Conservation (phyloP, 371 early-diverging fungal species). For the Mortierella polycephala region DNA sequence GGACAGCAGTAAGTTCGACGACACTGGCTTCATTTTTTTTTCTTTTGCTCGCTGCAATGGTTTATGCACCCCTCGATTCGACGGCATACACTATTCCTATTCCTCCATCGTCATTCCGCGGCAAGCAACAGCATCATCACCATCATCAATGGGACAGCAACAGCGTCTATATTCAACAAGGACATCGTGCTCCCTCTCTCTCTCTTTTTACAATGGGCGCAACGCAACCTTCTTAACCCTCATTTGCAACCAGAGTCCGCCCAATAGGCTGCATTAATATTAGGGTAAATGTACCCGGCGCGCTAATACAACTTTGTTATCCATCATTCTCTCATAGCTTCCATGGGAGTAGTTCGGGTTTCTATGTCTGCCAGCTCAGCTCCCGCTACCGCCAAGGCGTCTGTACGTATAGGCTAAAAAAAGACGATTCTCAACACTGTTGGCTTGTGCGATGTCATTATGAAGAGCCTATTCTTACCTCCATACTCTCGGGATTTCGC, state of each 20-base stretch:
- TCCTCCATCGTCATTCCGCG: too few relatives aligned
- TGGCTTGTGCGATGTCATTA: neutral
- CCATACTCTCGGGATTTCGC: neutral
- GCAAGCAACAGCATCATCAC: too few relatives aligned
- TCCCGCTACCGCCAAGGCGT: conserved; percentile 54
- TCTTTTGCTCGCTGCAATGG: neutral
- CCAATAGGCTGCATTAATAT: too few relatives aligned
- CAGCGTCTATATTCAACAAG: too few relatives aligned
- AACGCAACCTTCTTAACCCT: too few relatives aligned
- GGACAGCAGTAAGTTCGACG: conserved; percentile 46
- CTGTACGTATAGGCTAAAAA: conserved; percentile 24
- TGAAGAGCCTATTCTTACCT: neutral
- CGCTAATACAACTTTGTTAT: neutral
- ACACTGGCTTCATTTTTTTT: neutral
- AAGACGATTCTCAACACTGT: too few relatives aligned
- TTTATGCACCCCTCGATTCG: neutral
- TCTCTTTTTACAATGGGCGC: too few relatives aligned
- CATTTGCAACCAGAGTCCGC: too few relatives aligned
- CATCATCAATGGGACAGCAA: too few relatives aligned
- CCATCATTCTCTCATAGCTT: conserved; percentile 16
- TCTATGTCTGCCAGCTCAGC: conserved; percentile 55
- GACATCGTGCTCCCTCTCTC: too few relatives aligned
- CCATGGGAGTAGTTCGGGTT: conserved; percentile 53
- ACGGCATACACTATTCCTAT: too few relatives aligned
- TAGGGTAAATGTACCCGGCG: neutral